Base-by-base conservation (phyloP, 2,329 filamentous ascomycete species). In the Phialophora chinensis region DNA sequence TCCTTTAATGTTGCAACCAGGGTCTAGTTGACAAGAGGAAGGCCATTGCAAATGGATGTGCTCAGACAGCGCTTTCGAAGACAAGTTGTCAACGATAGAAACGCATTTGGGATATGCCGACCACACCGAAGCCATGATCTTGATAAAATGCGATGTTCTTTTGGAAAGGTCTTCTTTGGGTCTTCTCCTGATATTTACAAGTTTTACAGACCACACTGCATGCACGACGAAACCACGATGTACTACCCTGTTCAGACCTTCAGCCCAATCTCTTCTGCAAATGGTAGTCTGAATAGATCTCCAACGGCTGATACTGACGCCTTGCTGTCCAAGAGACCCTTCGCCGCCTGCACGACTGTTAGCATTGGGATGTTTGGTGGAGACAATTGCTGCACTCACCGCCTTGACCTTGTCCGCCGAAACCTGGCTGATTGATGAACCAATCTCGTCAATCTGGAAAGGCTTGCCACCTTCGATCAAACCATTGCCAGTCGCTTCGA, bases 191-290 rank as follows among this genome's bases (percentile, higher is more conserved):
- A 23, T 52, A 52, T 52, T 52, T 52, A 52, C 49, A 52, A 52
- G 49, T 52, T 52, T 52, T 52, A 52, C 49, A 52, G 49, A 52
- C n/a, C 49, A 10, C 49, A 27, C n/a, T 50, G 27, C 27, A 10
- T 8, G 49, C 49, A 27, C 25, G 20, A 52, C 49, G 23, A 52
- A 52, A 52, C 10, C 10, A 25, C 49, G 25, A n/a, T 20, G 17
- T 17, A 47, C 47, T 8, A 10, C 35, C 52, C 60, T 47, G 20
- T 77, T 87, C 96, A 99, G 87, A 97, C 92, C 79, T 90, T 92
- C 78, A 99, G 87, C 74, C 94, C 96, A 79, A 99, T 85, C 78
- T 99, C 95, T 82, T 93, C 91, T 72, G 93, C 95, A 78, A 90
- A 99, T 65, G 95, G 95, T 77, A 99, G 88, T 75, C 90, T 86